Evolutionary conservation across 2,329 filamentous ascomycete species (phyloP).

Genomic region (Rosellinia necatrix): DNA sequence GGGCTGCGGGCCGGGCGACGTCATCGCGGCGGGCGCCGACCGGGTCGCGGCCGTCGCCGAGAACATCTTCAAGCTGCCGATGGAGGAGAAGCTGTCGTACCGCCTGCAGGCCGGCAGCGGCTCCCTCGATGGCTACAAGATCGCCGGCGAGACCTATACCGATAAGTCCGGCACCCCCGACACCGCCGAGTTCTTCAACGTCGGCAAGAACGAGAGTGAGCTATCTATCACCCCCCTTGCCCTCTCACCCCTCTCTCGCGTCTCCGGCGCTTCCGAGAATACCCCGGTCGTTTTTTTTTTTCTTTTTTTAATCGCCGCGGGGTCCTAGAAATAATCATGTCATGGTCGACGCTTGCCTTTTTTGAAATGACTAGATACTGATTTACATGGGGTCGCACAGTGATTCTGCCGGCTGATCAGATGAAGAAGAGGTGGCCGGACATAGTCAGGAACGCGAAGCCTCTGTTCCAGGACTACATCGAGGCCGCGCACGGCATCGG

Average conservation of each 20-base stretch:
- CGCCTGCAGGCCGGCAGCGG: conserved; percentile 21
- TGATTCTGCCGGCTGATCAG: conserved; percentile 33
- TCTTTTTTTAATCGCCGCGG: no score
- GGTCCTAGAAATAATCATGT: no score
- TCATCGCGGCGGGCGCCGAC: conserved; percentile 29
- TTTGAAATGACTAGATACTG: not conserved
- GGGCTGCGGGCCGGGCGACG: conserved; percentile 30
- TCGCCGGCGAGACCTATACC: conserved; percentile 36
- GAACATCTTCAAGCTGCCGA: conserved; percentile 36
- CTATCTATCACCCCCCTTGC: no score
- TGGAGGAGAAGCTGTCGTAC: conserved; percentile 38
- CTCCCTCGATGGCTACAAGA: conserved; percentile 42
- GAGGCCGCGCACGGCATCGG: conserved; percentile 37
- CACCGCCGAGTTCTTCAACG: conserved; percentile 43
- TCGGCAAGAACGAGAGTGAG: conserved; percentile 41
- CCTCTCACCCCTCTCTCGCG: no score
- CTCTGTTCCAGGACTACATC: conserved; percentile 37
- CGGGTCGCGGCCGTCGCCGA: conserved; percentile 33
- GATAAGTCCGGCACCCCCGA: conserved; percentile 38
- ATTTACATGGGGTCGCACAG: conserved; percentile 28
- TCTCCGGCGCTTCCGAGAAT: no score
- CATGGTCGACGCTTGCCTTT: no score
- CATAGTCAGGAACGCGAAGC: conserved; percentile 29
- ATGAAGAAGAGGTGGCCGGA: conserved; percentile 38
- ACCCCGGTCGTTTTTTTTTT: no score